A percentile compares a stretch with the other conserved stretches of the same genome.
Evolutionary conservation across 2,329 filamentous ascomycete genomes (phyloP).

Genomic region (Hortaea sp.): DNA sequence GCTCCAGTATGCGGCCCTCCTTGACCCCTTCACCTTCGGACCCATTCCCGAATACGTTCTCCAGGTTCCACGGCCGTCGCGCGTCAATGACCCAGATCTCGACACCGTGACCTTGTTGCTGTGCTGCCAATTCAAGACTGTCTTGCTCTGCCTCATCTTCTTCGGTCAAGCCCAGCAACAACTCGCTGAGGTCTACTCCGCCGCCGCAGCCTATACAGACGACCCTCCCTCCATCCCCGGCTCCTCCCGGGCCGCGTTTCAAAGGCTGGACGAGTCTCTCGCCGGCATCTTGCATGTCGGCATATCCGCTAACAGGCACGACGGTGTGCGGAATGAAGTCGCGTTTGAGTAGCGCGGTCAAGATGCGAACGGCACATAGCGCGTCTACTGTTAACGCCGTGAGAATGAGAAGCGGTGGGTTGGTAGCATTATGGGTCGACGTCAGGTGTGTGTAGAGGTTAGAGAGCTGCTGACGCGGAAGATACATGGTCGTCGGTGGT

Average conservation of each 20-base stretch:
- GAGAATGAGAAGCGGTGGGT: conserved; percentile 86
- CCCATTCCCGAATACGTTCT: conserved; percentile 65
- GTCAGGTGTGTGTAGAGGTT: conserved; percentile 87
- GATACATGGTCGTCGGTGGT: conserved; percentile 58
- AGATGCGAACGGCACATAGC: conserved; percentile 87
- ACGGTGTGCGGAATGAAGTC: conserved; percentile 98
- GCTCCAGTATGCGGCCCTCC: conserved; percentile 59
- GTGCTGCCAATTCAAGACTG: not conserved
- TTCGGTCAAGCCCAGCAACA: conserved; percentile 58
- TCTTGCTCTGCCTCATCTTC: conserved; percentile 34
- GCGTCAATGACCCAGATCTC: conserved; percentile 94
- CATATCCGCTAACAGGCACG: conserved; percentile 86
- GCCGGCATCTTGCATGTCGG: conserved; percentile 72
- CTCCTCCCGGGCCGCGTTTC: conserved; percentile 75
- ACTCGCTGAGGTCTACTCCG: conserved; percentile 72
- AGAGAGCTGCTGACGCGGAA: conserved; percentile 78
- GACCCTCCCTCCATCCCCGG: conserved; percentile 76
- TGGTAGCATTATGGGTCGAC: conserved; percentile 61
- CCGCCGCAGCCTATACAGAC: conserved; percentile 89
- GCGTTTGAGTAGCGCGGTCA: conserved; percentile 86
- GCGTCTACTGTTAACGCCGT: conserved; percentile 92
- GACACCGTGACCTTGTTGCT: conserved; percentile 59
- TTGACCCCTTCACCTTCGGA: conserved; percentile 51
- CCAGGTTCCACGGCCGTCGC: conserved; percentile 85
- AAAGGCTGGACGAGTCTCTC: conserved; percentile 72